Evolutionary conservation across 1,139 yeast species (phyloP), one percentile per base, ranked within the genome.

Genomic region (Scheffersomyces parashehatae): DNA sequence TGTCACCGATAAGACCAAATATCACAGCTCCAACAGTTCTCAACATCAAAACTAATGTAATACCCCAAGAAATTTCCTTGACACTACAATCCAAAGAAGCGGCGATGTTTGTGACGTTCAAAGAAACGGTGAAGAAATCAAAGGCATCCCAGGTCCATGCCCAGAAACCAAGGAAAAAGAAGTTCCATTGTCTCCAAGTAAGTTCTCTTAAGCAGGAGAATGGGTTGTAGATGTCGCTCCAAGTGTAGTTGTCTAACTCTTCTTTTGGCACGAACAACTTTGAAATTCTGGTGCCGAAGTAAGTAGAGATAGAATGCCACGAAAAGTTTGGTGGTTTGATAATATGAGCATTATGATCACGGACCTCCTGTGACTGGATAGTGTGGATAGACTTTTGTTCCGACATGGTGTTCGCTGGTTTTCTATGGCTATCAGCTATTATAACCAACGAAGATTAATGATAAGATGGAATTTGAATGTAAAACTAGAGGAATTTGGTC

Each of bases 101-200:
- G 24, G 76, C 70, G 39, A 72, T 62, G 14, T 55, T 55, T 6
- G 56, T 31, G 5, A 62, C 66, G 46, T 70, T 70, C 44, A 70
- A 59, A 12, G 70, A 62, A 7, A 70, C 71, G n/a, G 66, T 49
- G 45, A 70, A 70, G 49, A 65, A 70, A 53, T 71, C 77, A 49
- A 72, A 65, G 6, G 75, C 72, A 55, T 71, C 77, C 70, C 72
- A 68, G 6, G 75, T 68, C 77, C 77, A 72, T 20, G 69, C 73
- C 38, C 55, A 53, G 41, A 67, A 64, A 1, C 73, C 74, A 37
- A 67, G 51, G 20, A 58, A 43, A 48, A 69, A 68, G 44, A 61
- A 69, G 44, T 59, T 58, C 77, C 77, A 71, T 49, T 71, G 69
- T 39, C 55, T 58, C 28, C 58, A 53, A 15, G 58, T 56, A 44